phyloP scores from a whole-genome alignment of 139 green algal genomes.

The Chlamydomonas sp. region DNA sequence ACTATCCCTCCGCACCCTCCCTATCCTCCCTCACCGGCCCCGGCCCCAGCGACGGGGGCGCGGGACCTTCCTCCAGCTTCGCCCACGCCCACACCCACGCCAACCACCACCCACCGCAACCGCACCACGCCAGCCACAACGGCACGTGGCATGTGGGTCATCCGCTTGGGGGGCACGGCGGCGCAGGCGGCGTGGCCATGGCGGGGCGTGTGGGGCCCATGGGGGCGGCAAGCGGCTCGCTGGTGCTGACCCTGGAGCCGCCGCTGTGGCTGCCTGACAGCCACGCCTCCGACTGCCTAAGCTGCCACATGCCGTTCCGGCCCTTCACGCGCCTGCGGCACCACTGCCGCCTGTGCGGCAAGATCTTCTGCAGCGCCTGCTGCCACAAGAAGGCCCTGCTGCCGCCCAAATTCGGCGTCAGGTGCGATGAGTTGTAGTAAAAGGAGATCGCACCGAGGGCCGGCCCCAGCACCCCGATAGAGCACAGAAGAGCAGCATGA shows the following conservation, averaged over 20 bases:
- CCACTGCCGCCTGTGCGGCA: slow-evolving; percentile 81
- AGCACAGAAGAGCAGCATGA: too few relatives aligned
- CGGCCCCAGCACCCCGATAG: not conserved
- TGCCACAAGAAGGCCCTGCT: slow-evolving; percentile 69
- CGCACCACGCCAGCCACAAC: too few relatives aligned
- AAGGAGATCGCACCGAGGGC: too few relatives aligned
- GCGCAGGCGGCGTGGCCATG: not conserved
- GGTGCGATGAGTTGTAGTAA: slow-evolving; percentile 26
- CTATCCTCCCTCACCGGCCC: too few relatives aligned
- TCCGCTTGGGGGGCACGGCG: not conserved
- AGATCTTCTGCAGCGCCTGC: slow-evolving; percentile 83
- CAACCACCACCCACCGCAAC: not conserved
- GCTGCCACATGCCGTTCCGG: slow-evolving; percentile 69
- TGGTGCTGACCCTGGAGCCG: slow-evolving; percentile 71
- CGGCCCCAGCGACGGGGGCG: too few relatives aligned
- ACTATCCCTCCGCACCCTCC: too few relatives aligned
- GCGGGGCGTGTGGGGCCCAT: not conserved
- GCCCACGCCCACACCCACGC: not conserved
- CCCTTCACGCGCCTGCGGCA: slow-evolving; percentile 69
- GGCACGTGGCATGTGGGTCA: too few relatives aligned
- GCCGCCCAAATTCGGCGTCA: slow-evolving; percentile 76
- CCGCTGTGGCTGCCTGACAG: slow-evolving; percentile 84
- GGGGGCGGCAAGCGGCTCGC: too few relatives aligned
- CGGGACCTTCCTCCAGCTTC: not conserved
- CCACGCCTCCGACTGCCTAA: slow-evolving; percentile 58